Base-by-base conservation (phyloP, 495 filamentous ascomycete genomes). In the Cladorrhinum samala region DNA sequence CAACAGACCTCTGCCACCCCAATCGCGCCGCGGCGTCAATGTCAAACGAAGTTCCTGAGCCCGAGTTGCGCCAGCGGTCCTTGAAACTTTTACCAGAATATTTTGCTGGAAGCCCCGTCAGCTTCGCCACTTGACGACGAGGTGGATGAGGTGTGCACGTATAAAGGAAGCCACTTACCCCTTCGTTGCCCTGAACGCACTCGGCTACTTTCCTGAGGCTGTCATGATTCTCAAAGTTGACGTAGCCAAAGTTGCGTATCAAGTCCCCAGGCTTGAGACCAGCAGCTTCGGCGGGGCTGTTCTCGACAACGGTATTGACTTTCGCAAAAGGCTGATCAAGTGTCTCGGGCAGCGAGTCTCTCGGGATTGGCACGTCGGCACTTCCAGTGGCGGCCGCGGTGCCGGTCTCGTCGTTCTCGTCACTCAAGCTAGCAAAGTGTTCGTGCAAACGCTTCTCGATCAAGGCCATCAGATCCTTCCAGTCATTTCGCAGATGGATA, bases 401-500 rank as follows among this genome's bases (percentile, higher is more conserved):
- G 1, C 27, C 25, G 14, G 38, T 43, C 17, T 59, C 48, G 24
- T 61, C 62, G 42, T 68, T 61, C 40, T 63, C 68, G 17, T 73
- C 74, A 48, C 69, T 62, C 13, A 78, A 55, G 47, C 61, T 73
- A 2, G 84, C 84, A 62, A 87, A 86, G 55, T 92, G 87, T 45
- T 83, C 84, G 63, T 97, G 89, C 3, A 98, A 76, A 14, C 83
- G 83, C 55, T 79, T 81, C 69, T 97, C 94, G 58, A 97, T 84
- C 40, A 78, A 68, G 47, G 67, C 70, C 88, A 96, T 95, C 36
- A 96, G 70, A 16, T 82, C 83, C 67, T 96, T 96, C 69, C 93
- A 90, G 71, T 99, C 94, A 65, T 95, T 96, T 51, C 84, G 83
- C 24, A 96, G 80, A 59, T 83, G 80, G 43, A 96, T 94, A 46